Evolutionary conservation across 2,329 filamentous ascomycete species (phyloP), one percentile per base, ranked within the genome.

Genomic region (Teratosphaeriaceae sp.): DNA sequence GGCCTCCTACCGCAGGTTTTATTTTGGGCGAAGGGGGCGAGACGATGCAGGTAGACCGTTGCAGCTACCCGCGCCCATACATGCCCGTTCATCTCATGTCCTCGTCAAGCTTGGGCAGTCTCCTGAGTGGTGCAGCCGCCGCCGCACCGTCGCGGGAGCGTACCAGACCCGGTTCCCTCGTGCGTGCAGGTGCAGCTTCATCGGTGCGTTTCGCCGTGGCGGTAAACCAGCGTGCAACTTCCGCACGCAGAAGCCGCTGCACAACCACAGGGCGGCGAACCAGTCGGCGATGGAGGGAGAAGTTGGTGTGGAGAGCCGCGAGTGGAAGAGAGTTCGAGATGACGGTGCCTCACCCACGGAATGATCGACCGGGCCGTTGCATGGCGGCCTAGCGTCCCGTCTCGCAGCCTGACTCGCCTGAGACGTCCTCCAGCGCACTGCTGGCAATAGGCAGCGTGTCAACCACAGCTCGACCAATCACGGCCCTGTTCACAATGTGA

Each of bases 41-140:
- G 31, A 19, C 37, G 27, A 23, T 33, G 33, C 21, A 27, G 21
- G 20, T n/a, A 18, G 40, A 42, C 40, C 40, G 40, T 42, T 42
- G 31, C 29, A 13, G 40, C 40, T 42, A 36, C 29, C 21, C 27
- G 29, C n/a, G 16, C 40, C 40, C 16, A 42, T 37, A 42, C 31
- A 27, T 24, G 26, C n/a, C 22, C 30, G 5, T 37, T 30, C 38
- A 40, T 40, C 5, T 18, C n/a, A n/a, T n/a, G n/a, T n/a, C n/a
- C n/a, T n/a, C 20, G 18, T 18, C 9, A 22, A 6, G 24, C 38
- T 21, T 22, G 23, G 9, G 30, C 5, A 11, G 16, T 30, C 38
- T 31, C 23, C 38, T 38, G 35, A 38, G 35, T 2, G 12, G 15
- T 38, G 35, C 35, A 38, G 26, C 38, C n/a, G 5, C 36, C 5